Conservation (phyloP, 2,329 filamentous ascomycete genomes). For the Colletotrichum sublineola region DNA sequence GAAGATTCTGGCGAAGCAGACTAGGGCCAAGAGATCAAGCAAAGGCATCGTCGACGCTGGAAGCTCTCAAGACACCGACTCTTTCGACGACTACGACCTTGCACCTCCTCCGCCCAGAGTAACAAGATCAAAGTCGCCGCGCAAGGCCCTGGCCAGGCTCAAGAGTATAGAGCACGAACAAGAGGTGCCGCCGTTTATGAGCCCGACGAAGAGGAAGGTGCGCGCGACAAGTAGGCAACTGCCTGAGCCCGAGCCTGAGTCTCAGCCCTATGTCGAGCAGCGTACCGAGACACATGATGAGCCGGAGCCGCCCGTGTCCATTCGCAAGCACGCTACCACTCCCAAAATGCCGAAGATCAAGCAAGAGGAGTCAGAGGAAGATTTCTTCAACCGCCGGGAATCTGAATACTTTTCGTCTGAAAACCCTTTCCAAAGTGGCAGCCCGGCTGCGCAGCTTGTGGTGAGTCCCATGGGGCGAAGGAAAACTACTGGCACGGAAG, state of each 20-base stretch:
- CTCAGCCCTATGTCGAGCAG: constrained; percentile 47
- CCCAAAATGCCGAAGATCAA: constrained; percentile 60
- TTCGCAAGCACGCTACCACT: constrained; percentile 64
- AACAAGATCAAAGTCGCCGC: constrained; percentile 67
- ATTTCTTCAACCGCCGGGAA: constrained; percentile 54
- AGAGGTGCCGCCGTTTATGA: constrained; percentile 53
- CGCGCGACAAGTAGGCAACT: constrained; percentile 68
- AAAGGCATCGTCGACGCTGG: constrained; percentile 82
- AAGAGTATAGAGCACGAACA: constrained; percentile 66
- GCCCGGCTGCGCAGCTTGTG: constrained; percentile 71
- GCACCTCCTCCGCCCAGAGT: constrained; percentile 62
- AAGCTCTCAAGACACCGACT: constrained; percentile 75
- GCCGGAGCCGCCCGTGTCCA: constrained; percentile 55
- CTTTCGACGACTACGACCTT: constrained; percentile 71
- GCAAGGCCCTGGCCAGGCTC: constrained; percentile 66
- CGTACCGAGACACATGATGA: constrained; percentile 71
- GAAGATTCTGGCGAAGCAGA: constrained; percentile 80
- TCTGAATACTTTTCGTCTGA: constrained; percentile 79
- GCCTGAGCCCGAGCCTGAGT: constrained; percentile 52
- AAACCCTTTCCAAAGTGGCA: constrained; percentile 93
- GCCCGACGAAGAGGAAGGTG: constrained; percentile 67
- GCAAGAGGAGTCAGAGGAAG: constrained; percentile 66
- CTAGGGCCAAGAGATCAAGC: constrained; percentile 86
- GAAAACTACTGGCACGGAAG: constrained; percentile 57
- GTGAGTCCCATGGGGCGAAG: constrained; percentile 64